Conservation (phyloP, 306 rosid genomes). For the Ormosia semicastrata region DNA sequence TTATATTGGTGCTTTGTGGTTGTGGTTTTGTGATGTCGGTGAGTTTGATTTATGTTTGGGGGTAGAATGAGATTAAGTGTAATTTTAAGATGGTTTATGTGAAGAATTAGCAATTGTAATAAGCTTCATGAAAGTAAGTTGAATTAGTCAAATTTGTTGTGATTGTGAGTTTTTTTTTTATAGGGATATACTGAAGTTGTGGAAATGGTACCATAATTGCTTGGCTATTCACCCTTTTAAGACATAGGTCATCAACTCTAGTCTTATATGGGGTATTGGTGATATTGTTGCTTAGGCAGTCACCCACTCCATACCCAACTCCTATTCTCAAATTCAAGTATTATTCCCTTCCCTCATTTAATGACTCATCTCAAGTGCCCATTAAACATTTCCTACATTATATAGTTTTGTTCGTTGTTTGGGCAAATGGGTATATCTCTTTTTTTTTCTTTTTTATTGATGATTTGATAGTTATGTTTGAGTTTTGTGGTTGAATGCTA, state of each 20-base stretch:
- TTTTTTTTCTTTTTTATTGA: not conserved
- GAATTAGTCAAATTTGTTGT: not conserved
- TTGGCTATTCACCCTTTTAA: conserved; percentile 57
- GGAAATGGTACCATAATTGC: conserved; percentile 58
- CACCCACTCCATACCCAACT: conserved; percentile 36
- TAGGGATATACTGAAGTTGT: conserved; percentile 48
- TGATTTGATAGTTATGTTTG: not conserved
- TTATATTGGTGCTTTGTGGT: too few relatives aligned
- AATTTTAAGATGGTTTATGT: too few relatives aligned
- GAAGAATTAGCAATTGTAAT: too few relatives aligned
- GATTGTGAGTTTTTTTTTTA: not conserved
- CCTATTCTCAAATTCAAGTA: conserved; percentile 22
- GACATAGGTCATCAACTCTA: conserved; percentile 59
- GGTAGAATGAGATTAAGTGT: too few relatives aligned
- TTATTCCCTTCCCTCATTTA: too few relatives aligned
- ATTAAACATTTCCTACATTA: not conserved
- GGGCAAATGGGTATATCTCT: not conserved
- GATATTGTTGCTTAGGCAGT: conserved; percentile 57
- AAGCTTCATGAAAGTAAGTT: too few relatives aligned
- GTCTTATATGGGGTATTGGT: conserved; percentile 57
- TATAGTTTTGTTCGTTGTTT: not conserved
- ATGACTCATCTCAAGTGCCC: not conserved
- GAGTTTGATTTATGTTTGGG: too few relatives aligned
- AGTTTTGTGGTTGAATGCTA: too few relatives aligned
- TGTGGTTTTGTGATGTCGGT: too few relatives aligned